Conservation (phyloP, 2,329 filamentous ascomycete genomes). For the Pseudogymnoascus destructans region DNA sequence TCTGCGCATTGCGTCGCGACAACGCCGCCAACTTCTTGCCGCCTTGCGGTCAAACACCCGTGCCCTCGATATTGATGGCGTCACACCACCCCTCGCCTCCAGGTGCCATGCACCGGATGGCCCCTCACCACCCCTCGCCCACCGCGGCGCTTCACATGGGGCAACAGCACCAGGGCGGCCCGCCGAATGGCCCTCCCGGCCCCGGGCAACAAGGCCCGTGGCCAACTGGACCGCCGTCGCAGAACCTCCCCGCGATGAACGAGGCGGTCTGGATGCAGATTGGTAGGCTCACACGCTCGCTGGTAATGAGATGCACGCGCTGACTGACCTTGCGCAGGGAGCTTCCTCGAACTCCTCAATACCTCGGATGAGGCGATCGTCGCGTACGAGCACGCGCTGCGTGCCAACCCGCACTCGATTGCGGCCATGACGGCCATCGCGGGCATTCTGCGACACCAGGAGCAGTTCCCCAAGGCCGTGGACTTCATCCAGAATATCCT, state of each 20-base stretch:
- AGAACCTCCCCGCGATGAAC: conserved; percentile 66
- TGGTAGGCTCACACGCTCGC: conserved; percentile 45
- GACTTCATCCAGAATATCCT: conserved; percentile 86
- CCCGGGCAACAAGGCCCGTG: conserved; percentile 19
- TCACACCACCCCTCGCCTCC: neutral
- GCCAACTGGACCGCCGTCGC: conserved; percentile 40
- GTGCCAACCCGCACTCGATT: conserved; percentile 78
- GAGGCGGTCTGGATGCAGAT: conserved; percentile 87
- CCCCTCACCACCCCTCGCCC: conserved; percentile 26
- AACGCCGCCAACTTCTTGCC: neutral
- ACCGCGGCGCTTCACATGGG: conserved; percentile 48
- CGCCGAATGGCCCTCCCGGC: conserved; percentile 21
- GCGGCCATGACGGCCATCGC: conserved; percentile 91
- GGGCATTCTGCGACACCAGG: conserved; percentile 76
- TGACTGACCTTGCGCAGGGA: conserved; percentile 42
- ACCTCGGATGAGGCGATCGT: conserved; percentile 79
- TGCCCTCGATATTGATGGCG: neutral
- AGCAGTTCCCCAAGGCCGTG: conserved; percentile 86
- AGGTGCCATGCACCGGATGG: conserved; percentile 26
- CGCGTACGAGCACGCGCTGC: conserved; percentile 81
- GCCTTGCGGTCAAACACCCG: neutral
- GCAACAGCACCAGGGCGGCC: conserved; percentile 26
- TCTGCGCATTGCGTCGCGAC: neutral
- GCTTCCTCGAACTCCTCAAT: conserved; percentile 74
- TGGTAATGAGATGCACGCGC: conserved; percentile 18